A percentile compares a stretch with the other conserved stretches of the same genome.
Evolutionary conservation across 2,329 filamentous ascomycete genomes (phyloP).

Genomic region (Ophiostoma sp.): DNA sequence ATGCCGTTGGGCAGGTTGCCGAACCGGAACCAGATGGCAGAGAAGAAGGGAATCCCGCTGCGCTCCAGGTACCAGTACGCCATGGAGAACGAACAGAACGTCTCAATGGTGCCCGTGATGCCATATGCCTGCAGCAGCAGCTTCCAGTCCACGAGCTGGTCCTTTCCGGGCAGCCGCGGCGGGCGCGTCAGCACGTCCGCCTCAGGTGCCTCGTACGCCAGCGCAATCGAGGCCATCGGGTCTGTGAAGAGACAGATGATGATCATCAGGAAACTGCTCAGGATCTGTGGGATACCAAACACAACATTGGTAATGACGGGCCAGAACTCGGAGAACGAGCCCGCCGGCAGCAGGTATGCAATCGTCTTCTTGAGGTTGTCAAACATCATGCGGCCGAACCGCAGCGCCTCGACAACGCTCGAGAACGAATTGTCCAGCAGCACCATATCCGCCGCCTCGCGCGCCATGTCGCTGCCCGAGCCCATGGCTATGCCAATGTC

Average conservation of each 20-base stretch:
- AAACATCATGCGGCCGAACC: slow-evolving; percentile 70
- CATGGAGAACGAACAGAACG: slow-evolving; percentile 56
- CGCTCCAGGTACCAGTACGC: slow-evolving; percentile 60
- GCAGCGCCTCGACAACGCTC: slow-evolving; percentile 65
- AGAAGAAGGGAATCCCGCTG: slow-evolving; percentile 57
- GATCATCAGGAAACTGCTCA: slow-evolving; percentile 69
- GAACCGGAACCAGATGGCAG: slow-evolving; percentile 59
- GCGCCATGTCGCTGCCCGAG: slow-evolving; percentile 74
- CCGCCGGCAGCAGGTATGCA: slow-evolving; percentile 67
- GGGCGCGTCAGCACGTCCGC: slow-evolving; percentile 65
- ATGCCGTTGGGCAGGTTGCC: slow-evolving; percentile 47
- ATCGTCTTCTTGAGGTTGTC: slow-evolving; percentile 74
- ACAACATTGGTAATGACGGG: slow-evolving; percentile 67
- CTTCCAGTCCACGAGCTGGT: slow-evolving; percentile 67
- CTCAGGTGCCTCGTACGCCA: slow-evolving; percentile 73
- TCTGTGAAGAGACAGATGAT: slow-evolving; percentile 71
- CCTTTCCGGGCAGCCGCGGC: slow-evolving; percentile 62
- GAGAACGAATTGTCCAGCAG: slow-evolving; percentile 65
- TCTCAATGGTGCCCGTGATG: slow-evolving; percentile 61
- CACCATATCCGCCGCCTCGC: slow-evolving; percentile 76
- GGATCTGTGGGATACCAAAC: slow-evolving; percentile 67
- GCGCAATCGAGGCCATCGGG: slow-evolving; percentile 63
- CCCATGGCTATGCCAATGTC: slow-evolving; percentile 81
- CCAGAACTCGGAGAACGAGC: slow-evolving; percentile 70
- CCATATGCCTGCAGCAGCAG: slow-evolving; percentile 69